Evolutionary conservation across 148 eudicot genomes (phyloP).

Genomic region (Vaccinium darrowii): DNA sequence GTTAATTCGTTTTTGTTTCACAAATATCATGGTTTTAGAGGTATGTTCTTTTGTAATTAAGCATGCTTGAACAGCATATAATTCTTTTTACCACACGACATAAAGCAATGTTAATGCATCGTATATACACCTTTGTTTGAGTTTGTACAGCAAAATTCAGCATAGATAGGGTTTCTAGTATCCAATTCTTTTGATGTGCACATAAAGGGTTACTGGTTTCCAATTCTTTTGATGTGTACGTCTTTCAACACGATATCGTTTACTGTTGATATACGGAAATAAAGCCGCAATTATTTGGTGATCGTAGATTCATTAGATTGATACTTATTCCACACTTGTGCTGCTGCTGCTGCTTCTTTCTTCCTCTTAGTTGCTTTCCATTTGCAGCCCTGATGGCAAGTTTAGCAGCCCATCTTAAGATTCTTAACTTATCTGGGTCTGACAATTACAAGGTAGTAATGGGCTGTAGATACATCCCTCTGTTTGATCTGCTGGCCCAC

Average conservation of each 20-base stretch:
- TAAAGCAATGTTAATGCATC: not conserved
- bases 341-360: not conserved
- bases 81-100: slow-evolving; percentile 3
- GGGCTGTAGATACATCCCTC: not conserved
- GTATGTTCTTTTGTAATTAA: not conserved
- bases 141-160: slow-evolving; percentile 12
- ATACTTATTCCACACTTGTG: not conserved
- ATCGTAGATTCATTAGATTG: not conserved
- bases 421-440: not conserved
- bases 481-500: not conserved
- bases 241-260: not conserved
- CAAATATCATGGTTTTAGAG: not conserved
- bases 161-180: not conserved
- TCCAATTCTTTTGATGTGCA: not conserved
- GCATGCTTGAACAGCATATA: slow-evolving; percentile 10
- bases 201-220: not conserved
- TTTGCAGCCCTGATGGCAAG: not conserved
- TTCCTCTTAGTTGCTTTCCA: not conserved
- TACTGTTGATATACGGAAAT: not conserved
- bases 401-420: not conserved
- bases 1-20: not conserved
- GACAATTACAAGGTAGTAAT: not conserved
- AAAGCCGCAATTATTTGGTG: slow-evolving; percentile 6
- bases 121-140: not conserved
- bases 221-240: not conserved